These are phyloP conservation scores for Cryptosporidium ubiquitum DNA, from an alignment of 169 alveolate species.

Conservation along the genomic window DNA sequence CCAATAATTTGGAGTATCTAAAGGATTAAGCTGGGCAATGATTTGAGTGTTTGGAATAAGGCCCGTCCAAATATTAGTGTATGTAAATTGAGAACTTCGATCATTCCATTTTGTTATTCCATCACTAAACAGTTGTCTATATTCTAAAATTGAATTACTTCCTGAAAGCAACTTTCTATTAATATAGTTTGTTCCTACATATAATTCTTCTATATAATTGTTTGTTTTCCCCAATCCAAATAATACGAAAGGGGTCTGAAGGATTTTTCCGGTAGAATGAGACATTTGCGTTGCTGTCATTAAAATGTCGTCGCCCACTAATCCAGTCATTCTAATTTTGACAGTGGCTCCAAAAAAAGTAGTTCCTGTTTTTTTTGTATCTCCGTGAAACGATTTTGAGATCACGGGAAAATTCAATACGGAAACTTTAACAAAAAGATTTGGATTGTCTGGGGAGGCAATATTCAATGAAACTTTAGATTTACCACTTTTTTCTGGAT, in stretches of 20 bases:
- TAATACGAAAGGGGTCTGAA: constrained; percentile 79
- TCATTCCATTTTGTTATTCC: not conserved
- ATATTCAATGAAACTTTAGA: not conserved
- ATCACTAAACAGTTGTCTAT: constrained; percentile 4
- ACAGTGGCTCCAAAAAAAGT: constrained; percentile 43
- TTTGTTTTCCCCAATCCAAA: constrained; percentile 86
- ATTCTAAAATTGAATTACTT: constrained; percentile 13
- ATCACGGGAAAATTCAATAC: constrained; percentile 4
- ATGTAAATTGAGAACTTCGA: not conserved
- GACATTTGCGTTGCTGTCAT: constrained; percentile 77
- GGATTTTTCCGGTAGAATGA: constrained; percentile 76
- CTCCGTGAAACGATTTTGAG: not conserved
- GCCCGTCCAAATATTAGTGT: constrained; percentile 64
- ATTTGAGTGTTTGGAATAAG: constrained; percentile 64
- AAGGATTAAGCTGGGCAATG: constrained; percentile 49
- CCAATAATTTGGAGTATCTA: constrained; percentile 38
- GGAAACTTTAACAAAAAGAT: constrained; percentile 34
- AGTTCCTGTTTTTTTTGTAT: constrained; percentile 3
- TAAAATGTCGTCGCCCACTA: constrained; percentile 30
- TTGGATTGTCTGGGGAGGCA: constrained; percentile 33
- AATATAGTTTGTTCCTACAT: constrained; percentile 78
- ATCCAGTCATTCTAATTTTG: constrained; percentile 51
- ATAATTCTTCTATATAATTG: constrained; percentile 87
- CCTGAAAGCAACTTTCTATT: not conserved
- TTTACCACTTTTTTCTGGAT: constrained; percentile 30